phyloP scores from a whole-genome alignment of 768 basidiomycete species.

The Lentinus brumalis region DNA sequence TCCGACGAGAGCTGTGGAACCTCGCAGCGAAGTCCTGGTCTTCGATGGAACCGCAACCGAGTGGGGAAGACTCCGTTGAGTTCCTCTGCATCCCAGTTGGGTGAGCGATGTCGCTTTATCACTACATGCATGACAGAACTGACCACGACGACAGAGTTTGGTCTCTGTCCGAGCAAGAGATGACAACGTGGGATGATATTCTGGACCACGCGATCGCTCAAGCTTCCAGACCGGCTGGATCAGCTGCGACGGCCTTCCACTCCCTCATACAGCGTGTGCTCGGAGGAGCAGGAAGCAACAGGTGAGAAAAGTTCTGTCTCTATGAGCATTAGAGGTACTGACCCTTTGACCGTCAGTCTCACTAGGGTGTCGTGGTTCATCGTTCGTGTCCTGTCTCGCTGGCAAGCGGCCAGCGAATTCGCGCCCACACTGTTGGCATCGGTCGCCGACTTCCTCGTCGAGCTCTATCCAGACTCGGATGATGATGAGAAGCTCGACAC shows the following conservation, averaged over 20 bases:
- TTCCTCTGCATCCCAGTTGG: conserved; percentile 52
- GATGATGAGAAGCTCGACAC: neutral
- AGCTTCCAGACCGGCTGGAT: conserved; percentile 24
- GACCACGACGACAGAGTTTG: conserved; percentile 41
- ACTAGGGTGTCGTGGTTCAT: no score
- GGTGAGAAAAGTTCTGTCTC: neutral
- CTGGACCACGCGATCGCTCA: conserved; percentile 35
- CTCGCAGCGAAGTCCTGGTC: conserved; percentile 41
- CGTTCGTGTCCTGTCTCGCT: no score
- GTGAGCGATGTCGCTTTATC: conserved; percentile 32
- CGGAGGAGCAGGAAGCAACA: neutral
- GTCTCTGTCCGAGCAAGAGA: conserved; percentile 44
- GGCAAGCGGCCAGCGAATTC: no score
- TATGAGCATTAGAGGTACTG: no score
- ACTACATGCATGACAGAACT: neutral
- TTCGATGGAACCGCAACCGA: conserved; percentile 25
- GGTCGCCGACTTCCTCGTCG: no score
- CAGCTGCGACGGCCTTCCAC: conserved; percentile 15
- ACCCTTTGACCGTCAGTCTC: no score
- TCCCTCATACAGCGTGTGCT: neutral
- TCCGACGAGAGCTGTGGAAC: conserved; percentile 51
- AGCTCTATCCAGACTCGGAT: no score
- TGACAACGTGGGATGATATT: conserved; percentile 43
- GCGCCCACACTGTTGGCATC: no score
- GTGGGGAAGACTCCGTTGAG: conserved; percentile 45